Base-by-base conservation (phyloP, 768 basidiomycete species). In the Fomitopsis pulvina region DNA sequence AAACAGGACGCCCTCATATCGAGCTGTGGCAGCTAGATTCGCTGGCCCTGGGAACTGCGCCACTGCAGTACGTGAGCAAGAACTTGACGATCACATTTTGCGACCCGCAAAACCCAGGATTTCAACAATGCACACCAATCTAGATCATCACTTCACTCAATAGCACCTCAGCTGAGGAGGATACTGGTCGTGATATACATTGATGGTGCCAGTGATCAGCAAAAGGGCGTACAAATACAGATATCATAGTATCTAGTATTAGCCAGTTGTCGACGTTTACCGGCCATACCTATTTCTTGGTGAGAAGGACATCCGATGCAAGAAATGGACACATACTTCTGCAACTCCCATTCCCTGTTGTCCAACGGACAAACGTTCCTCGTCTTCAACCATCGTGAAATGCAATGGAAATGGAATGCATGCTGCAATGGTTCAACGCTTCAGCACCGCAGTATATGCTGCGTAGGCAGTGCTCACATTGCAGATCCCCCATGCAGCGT, bases 321-420 rank as follows among this genome's bases (percentile, higher is more conserved):
- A 29, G 24, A 41, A 30, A 18, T 47, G 16, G 18, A 4, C n/a
- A 75, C 87, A 57, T 68, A 93, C 91, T 93, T 94, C 70, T 96
- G 92, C 64, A 96, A 68, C 63, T 96, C 92, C 92, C 92, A 96
- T 66, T 96, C 92, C 61, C 93, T 80, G 68, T 96, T 96, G 68
- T 95, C 93, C 52, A 95, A 68, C 3, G 92, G 92, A 66, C 92
- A 95, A 26, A 94, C 92, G 60, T 95, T 93, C 57, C 92, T 78
- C 20, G 96, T 98, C 78, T 98, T 99, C 54, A 99, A 77, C 96
- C 96, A 99, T 40, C 96, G 83, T 8, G 94, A 95, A 66, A 99
- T 99, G 69, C 95, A 99, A 67, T 98, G 95, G 72, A 98, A 99
- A 72, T 99, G 95, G 78, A 99, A 99, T 3, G 95, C 95, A 65